A percentile compares a stretch with the other conserved stretches of the same genome.
Conservation (phyloP, 164 flowering plant genomes). For the Vitis rotundifolia region DNA sequence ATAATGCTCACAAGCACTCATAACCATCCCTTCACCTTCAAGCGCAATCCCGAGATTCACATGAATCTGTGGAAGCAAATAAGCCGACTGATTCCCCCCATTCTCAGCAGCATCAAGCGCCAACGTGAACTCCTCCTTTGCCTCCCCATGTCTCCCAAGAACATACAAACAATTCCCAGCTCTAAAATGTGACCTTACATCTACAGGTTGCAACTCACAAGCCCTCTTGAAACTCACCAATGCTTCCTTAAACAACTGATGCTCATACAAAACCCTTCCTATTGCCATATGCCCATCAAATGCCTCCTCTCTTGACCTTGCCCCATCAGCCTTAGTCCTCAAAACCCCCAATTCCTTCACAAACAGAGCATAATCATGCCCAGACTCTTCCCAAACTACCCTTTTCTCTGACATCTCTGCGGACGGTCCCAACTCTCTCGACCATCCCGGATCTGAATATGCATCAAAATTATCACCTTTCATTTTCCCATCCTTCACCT, state of each 20-base stretch:
- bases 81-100: conserved; percentile 88
- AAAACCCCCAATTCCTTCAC: conserved; percentile 76
- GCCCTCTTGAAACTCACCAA: conserved; percentile 88
- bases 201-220: conserved; percentile 87
- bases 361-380: conserved; percentile 67
- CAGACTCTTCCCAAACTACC: conserved; percentile 81
- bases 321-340: conserved; percentile 78
- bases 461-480: conserved; percentile 80
- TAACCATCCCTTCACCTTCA: conserved; percentile 96
- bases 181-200: conserved; percentile 90
- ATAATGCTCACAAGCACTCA: conserved; percentile 95
- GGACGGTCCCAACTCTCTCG: conserved; percentile 84
- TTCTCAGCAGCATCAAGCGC: conserved; percentile 92
- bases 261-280: conserved; percentile 87
- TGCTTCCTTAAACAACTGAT: conserved; percentile 78
- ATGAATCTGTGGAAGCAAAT: conserved; percentile 94
- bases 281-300: conserved; percentile 99
- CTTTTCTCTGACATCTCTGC: conserved; percentile 67
- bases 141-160: conserved; percentile 60
- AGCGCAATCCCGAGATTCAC: conserved; percentile 92
- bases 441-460: conserved; percentile 97
- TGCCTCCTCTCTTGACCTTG: conserved; percentile 84
- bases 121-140: conserved; percentile 73
- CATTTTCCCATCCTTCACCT: conserved; percentile 68
- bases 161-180: conserved; percentile 82